A percentile compares a stretch with the other conserved stretches of the same genome.
These are phyloP conservation scores for Gentiana straminea DNA, from an alignment of 257 asterid genomes.

Conservation along the genomic window DNA sequence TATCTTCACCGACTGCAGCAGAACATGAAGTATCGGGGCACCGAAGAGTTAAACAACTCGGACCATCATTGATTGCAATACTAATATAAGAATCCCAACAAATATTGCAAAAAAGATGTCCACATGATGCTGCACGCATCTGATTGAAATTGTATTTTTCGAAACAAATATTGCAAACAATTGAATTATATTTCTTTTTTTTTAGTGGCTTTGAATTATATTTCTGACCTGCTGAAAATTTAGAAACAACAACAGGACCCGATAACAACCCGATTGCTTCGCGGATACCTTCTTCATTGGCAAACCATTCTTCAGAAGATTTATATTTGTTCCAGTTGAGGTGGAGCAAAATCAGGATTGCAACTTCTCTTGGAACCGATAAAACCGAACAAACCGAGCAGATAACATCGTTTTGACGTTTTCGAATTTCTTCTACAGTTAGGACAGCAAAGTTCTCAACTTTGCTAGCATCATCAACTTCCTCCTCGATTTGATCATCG, in stretches of 20 bases:
- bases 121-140: constrained; percentile 3
- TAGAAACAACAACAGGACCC: not conserved
- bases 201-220: no score
- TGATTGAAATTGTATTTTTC: no score
- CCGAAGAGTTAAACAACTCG: constrained; percentile 11
- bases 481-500: no score
- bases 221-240: not conserved
- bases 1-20: constrained; percentile 9
- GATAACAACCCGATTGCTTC: constrained; percentile 7
- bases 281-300: constrained; percentile 3
- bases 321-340: constrained; percentile 5
- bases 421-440: constrained; percentile 7
- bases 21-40: constrained; percentile 15
- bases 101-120: constrained; percentile 14
- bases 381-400: constrained; percentile 8
- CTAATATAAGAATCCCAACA: constrained; percentile 13
- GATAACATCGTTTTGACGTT: constrained; percentile 17
- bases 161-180: not conserved
- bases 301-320: not conserved
- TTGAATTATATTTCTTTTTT: no score
- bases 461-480: no score
- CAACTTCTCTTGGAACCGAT: constrained; percentile 12
- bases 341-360: constrained; percentile 16
- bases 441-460: not conserved
- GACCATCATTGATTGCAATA: constrained; percentile 10